A percentile compares a stretch with the other conserved stretches of the same genome.
Conservation (phyloP, 1,284 basidiomycete species). For the Exobasidium rhododendri region DNA sequence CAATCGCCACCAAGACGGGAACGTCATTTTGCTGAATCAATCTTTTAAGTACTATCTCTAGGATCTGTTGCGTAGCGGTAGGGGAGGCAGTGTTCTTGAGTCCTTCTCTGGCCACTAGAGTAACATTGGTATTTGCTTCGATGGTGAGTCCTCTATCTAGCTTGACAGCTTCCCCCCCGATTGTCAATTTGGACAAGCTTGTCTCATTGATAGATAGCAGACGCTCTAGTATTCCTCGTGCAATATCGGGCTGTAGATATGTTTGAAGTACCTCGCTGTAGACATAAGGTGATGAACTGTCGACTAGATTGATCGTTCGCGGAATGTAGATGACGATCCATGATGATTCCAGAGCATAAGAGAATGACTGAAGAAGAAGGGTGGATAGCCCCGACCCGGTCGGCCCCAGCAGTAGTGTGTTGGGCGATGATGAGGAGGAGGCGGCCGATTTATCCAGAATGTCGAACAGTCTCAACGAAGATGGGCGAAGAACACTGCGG, state of each 20-base stretch:
- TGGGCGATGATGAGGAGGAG: slow-evolving; percentile 20
- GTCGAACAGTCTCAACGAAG: slow-evolving; percentile 38
- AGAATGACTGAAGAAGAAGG: slow-evolving; percentile 73
- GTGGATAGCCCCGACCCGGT: slow-evolving; percentile 79
- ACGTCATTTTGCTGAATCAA: slow-evolving; percentile 67
- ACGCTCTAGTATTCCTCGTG: slow-evolving; percentile 51
- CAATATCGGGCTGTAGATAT: slow-evolving; percentile 69
- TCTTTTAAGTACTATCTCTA: slow-evolving; percentile 66
- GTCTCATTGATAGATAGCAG: slow-evolving; percentile 54
- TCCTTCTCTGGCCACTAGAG: slow-evolving; percentile 24
- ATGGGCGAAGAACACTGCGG: slow-evolving; percentile 33
- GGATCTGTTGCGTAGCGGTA: slow-evolving; percentile 59
- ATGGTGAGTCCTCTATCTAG: slow-evolving; percentile 17
- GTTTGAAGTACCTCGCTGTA: slow-evolving; percentile 74
- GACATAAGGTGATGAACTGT: slow-evolving; percentile 71
- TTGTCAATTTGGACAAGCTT: slow-evolving; percentile 23
- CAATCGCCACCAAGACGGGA: slow-evolving; percentile 77
- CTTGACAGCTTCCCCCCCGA: slow-evolving; percentile 14
- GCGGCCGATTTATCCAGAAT: slow-evolving; percentile 31
- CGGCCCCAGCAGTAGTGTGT: slow-evolving; percentile 58
- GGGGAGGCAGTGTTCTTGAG: slow-evolving; percentile 18
- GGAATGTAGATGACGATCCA: slow-evolving; percentile 91
- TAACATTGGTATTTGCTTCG: slow-evolving; percentile 25
- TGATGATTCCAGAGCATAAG: slow-evolving; percentile 67
- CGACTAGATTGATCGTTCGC: slow-evolving; percentile 70